Evolutionary conservation across 225 moss, liverwort and hornwort species (phyloP), one percentile per base, ranked within the genome.

Genomic region (Ulota crispa): DNA sequence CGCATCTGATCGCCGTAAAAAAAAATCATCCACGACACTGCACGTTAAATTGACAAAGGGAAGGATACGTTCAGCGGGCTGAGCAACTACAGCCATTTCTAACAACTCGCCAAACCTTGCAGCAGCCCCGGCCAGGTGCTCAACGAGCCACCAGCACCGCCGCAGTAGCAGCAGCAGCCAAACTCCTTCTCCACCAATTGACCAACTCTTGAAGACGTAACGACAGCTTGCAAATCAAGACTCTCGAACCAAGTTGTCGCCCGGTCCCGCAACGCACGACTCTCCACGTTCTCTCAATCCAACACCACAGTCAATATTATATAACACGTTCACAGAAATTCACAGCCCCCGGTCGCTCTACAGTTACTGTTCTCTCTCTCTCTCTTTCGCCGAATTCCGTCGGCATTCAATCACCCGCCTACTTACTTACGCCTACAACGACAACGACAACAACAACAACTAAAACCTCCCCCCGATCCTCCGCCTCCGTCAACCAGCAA

Each of bases 81-180:
- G 92, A 95, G 97, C 97, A 92, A 97, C 97, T 93, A 91, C 93
- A 91, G 97, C 97, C 97, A 97, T 97, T 81, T 95, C 93, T 88
- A 82, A 88, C 82, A 78, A 84, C 87, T 79, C 82, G 87, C 85
- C 94, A 93, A 96, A 78, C 66, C 78, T 78, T 67, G 78, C 83
- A 76, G 73, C 69, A 59, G 43, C 36, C 70, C 70, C 50, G 88
- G 78, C 75, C 53, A 78, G 78, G 83, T 69, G 72, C 64, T 81
- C 71, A 36, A 34, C 37, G 78, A 67, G 72, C 63, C 82, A 81
- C 80, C 86, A 72, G 79, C 59, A 72, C 85, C 65, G 23, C 73
- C 66, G 47, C 45, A 24, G 34, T 60, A 70, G 73, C 81, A 73
- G 73, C 81, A 73, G 80, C 37, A 71, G 43, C 73, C 83, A 68